A percentile compares a stretch with the other conserved stretches of the same genome.
phyloP scores from a whole-genome alignment of 306 rosid species.

The Cicer yamashitae region DNA sequence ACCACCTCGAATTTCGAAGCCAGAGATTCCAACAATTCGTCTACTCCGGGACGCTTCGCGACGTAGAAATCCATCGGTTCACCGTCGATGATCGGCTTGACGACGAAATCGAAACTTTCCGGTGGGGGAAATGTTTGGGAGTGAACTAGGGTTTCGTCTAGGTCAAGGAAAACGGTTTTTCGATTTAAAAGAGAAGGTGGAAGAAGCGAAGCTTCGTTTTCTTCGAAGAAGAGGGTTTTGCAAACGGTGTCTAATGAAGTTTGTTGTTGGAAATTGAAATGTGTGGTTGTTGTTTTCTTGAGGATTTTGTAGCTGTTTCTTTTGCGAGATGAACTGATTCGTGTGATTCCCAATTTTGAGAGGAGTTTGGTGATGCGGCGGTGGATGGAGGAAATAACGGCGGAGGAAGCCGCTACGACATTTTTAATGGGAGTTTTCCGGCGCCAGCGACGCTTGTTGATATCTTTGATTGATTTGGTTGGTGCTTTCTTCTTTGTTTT shows the following conservation, averaged over 20 bases:
- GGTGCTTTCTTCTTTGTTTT: constrained; percentile 69
- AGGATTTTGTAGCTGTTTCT: constrained; percentile 62
- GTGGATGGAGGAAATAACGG: constrained; percentile 66
- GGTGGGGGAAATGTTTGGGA: constrained; percentile 64
- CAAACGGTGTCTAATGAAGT: constrained; percentile 33
- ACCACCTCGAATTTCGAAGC: constrained; percentile 73
- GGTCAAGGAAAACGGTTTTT: constrained; percentile 74
- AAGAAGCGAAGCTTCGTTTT: constrained; percentile 45
- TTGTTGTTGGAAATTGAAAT: neutral
- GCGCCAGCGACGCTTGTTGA: constrained; percentile 56
- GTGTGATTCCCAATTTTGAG: constrained; percentile 55
- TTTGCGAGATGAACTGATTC: constrained; percentile 52
- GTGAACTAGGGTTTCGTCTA: constrained; percentile 86
- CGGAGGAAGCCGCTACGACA: constrained; percentile 56
- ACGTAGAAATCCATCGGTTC: constrained; percentile 69
- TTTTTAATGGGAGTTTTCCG: constrained; percentile 65
- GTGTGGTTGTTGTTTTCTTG: constrained; percentile 47
- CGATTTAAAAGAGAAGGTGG: constrained; percentile 33
- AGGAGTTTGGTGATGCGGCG: constrained; percentile 81
- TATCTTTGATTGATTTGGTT: constrained; percentile 57
- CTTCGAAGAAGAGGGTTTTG: constrained; percentile 57
- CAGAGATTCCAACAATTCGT: constrained; percentile 61
- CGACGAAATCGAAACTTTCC: constrained; percentile 69
- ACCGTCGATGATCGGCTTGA: constrained; percentile 77
- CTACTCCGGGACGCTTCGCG: constrained; percentile 83